phyloP scores from a whole-genome alignment of 2,329 filamentous ascomycete species.

The Neopestalotiopsis sp. region DNA sequence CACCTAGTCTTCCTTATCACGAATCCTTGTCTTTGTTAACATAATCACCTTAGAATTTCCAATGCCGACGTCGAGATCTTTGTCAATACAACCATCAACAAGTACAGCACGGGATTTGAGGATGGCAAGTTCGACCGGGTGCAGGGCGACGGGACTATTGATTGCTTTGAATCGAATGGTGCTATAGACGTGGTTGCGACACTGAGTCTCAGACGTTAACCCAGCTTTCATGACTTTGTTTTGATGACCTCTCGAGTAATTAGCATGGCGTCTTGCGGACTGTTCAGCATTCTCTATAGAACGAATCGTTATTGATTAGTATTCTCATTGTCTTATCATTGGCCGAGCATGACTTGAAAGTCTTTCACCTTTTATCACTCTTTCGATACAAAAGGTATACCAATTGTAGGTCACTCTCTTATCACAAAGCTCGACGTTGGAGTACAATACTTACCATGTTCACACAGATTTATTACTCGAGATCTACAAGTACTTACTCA shows the following conservation, averaged over 20 bases:
- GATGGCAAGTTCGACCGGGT: not conserved
- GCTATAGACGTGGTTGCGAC: not conserved
- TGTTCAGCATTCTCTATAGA: not conserved
- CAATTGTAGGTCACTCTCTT: too few relatives aligned
- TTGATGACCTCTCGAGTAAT: not conserved
- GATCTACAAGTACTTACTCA: not conserved
- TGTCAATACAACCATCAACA: constrained; percentile 7
- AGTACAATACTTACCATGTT: not conserved
- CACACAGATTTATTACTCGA: not conserved
- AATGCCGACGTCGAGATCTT: not conserved
- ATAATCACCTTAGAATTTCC: not conserved
- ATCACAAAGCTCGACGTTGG: not conserved
- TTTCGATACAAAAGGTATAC: too few relatives aligned
- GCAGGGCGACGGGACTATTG: not conserved
- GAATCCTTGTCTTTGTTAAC: not conserved
- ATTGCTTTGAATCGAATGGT: not conserved
- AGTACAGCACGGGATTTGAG: not conserved
- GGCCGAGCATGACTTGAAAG: too few relatives aligned
- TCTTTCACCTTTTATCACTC: too few relatives aligned
- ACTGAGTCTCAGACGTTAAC: not conserved
- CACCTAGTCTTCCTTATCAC: not conserved
- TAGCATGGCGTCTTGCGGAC: not conserved
- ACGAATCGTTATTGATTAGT: not conserved
- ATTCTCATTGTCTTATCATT: too few relatives aligned
- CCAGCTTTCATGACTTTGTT: not conserved